A percentile compares a stretch with the other conserved stretches of the same genome.
Conservation (phyloP, 1,284 basidiomycete genomes). For the Trichosporon asahii region DNA sequence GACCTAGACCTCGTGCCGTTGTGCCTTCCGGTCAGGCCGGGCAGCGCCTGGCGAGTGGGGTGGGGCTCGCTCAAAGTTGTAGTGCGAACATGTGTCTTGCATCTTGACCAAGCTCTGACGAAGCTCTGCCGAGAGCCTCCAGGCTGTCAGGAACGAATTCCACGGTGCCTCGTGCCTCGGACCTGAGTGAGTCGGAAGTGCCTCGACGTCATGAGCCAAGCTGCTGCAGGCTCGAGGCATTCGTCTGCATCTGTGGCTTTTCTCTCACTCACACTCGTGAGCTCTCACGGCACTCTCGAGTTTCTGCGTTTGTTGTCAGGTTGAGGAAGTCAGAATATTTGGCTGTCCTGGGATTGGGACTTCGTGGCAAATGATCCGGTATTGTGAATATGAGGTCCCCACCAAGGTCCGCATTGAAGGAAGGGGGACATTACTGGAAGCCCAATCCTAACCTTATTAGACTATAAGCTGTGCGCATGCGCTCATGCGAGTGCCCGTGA, state of each 20-base stretch:
- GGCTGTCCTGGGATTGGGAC: no score
- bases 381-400: no score
- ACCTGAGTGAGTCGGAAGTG: background rate
- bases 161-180: background rate
- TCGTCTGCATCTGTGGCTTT: no score
- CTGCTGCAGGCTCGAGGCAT: no score
- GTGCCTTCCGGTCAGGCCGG: no score
- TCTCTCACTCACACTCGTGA: no score
- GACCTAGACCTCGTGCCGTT: background rate
- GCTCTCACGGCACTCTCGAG: no score
- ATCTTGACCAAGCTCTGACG: background rate
- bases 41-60: no score
- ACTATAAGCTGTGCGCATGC: background rate
- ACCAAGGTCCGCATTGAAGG: no score
- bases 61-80: background rate
- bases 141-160: background rate
- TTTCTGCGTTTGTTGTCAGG: no score
- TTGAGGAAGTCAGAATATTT: no score
- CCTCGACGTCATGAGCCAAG: background rate
- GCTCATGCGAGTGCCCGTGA: background rate
- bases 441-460: constrained; percentile 1
- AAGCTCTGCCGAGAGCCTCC: background rate
- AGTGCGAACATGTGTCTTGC: background rate
- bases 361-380: no score
- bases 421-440: background rate